Evolutionary conservation across 768 basidiomycete species (phyloP).

Genomic region (Serendipita sp.): DNA sequence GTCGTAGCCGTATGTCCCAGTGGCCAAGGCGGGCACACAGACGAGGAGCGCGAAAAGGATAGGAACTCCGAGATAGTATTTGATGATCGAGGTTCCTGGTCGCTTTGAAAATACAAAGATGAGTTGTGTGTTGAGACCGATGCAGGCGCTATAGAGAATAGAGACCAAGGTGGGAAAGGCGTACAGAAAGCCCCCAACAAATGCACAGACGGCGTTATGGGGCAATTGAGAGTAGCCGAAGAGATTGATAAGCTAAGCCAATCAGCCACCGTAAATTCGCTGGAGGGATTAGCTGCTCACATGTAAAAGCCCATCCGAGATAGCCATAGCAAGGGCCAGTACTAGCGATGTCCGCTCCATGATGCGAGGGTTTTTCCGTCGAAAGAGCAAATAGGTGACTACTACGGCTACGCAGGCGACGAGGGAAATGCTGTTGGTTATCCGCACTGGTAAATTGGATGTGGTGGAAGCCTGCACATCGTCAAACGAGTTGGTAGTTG

Average conservation of each 20-base stretch:
- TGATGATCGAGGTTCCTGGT: neutral
- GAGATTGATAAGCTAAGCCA: slow-evolving; percentile 5
- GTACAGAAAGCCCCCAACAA: slow-evolving; percentile 9
- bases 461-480: neutral
- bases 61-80: slow-evolving; percentile 8
- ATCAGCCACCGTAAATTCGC: neutral
- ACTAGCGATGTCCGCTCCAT: slow-evolving; percentile 7
- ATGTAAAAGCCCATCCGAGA: slow-evolving; percentile 6
- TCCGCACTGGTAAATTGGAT: neutral
- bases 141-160: slow-evolving; percentile 8
- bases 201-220: slow-evolving; percentile 7
- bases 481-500: neutral
- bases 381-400: neutral
- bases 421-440: slow-evolving; percentile 2
- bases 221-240: slow-evolving; percentile 8
- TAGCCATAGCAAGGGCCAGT: slow-evolving; percentile 9
- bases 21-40: slow-evolving; percentile 7
- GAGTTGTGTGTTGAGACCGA: slow-evolving; percentile 7
- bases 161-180: slow-evolving; percentile 4
- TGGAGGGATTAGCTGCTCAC: neutral
- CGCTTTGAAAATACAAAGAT: slow-evolving; percentile 10
- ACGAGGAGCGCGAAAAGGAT: slow-evolving; percentile 4
- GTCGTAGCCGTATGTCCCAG: slow-evolving; percentile 8
- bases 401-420: slow-evolving; percentile 8
- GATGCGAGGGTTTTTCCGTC: slow-evolving; percentile 6